Evolutionary conservation across 768 basidiomycete species (phyloP), one percentile per base, ranked within the genome.

Genomic region (Leccinum longicurvipes): DNA sequence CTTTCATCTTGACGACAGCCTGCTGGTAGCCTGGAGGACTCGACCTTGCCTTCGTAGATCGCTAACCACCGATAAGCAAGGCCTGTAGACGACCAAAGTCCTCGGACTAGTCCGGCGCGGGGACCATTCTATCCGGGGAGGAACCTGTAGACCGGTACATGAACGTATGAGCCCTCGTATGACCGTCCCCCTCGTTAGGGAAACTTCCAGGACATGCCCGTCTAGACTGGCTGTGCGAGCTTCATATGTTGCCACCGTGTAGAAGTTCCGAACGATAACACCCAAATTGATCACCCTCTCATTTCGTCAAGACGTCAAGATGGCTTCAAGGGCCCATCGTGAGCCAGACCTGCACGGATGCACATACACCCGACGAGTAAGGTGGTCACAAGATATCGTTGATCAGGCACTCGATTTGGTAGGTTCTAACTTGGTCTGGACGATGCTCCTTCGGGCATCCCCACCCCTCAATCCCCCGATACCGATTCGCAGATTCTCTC

Each of bases 401-500:
- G 47, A 58, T 66, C 66, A 66, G 67, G 64, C 6, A 63, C 55
- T 49, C 15, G 32, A 3, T 44, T 47, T 28, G 39, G 47, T 47
- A 28, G 8, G 21, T 51, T 61, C 56, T 32, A 4, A 51, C 52
- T 39, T 57, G 50, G 41, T 55, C 50, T 41, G n/a, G 51, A 23
- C n/a, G 32, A 51, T 52, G 2, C 60, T 50, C 52, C 24, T 61
- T 62, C 48, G 23, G 44, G 51, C 21, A 47, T 56, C 50, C n/a
- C n/a, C n/a, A n/a, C n/a, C n/a, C n/a, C 28, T 44, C 39, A 19
- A 63, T 21, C 46, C 34, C 47, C 61, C 55, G 31, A 19, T 45
- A 50, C 55, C 47, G 51, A 51, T 60, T 55, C 53, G 57, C 63
- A 56, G 63, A 68, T 68, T 53, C 62, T 66, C 63, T 67, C 67